A percentile compares a stretch with the other conserved stretches of the same genome.
Conservation (phyloP, 257 asterid genomes). For the Prunella vulgaris region DNA sequence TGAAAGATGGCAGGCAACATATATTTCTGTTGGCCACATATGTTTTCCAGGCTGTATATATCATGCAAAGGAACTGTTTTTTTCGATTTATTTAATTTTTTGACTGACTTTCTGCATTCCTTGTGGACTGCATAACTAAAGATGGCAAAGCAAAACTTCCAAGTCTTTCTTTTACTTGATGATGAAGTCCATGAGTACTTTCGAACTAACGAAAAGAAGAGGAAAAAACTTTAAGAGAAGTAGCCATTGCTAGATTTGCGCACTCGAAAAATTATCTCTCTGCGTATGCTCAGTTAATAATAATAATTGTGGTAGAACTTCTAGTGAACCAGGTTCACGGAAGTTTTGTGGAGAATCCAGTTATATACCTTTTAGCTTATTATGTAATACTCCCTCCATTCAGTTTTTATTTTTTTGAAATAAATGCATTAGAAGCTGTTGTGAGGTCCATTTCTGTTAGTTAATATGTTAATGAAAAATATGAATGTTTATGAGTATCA, state of each 20-base stretch:
- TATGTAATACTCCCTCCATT: too few relatives aligned
- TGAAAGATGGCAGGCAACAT: conserved; percentile 16
- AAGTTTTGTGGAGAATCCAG: too few relatives aligned
- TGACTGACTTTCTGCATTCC: background rate
- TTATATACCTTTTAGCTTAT: too few relatives aligned
- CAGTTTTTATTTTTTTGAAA: too few relatives aligned
- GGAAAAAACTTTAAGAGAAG: too few relatives aligned
- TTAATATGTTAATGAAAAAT: too few relatives aligned
- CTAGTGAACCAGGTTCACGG: too few relatives aligned
- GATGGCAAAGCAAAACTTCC: background rate
- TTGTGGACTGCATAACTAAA: conserved; percentile 19
- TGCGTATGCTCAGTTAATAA: conserved; percentile 1
- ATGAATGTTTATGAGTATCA: too few relatives aligned
- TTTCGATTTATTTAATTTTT: too few relatives aligned
- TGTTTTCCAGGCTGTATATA: background rate
- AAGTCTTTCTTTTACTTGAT: background rate
- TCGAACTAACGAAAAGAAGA: background rate
- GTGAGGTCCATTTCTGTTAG: too few relatives aligned
- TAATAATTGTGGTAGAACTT: background rate
- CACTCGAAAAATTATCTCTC: background rate
- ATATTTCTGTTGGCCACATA: background rate
- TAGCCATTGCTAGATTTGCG: background rate
- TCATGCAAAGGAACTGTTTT: background rate
- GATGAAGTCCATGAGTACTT: conserved; percentile 12
- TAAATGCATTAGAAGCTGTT: too few relatives aligned